Base-by-base conservation (phyloP, 108 stramenopile genomes). In the Poteriospumella lacustris region DNA sequence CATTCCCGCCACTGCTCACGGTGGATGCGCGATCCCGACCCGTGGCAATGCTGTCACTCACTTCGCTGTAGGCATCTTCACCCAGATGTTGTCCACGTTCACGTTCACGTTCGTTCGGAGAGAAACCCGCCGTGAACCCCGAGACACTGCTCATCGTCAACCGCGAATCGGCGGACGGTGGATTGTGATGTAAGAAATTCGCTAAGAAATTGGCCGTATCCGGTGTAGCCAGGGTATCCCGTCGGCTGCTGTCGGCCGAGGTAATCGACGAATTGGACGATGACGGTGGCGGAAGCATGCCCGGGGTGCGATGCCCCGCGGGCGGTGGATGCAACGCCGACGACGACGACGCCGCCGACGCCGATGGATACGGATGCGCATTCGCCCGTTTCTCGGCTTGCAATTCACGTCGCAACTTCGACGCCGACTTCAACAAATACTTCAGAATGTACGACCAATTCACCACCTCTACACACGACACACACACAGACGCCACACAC, bases 361-460 rank as follows among this genome's bases (percentile, higher is more conserved):
- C 36, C 24, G 52, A 56, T 19, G 15, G 24, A 24, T 56, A 56
- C 24, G 15, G 52, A 15, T 56, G 64, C 15, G 12, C 19, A 68
- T 68, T 39, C 15, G 15, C 19, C 19, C 24, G 12, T 40, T 68
- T 68, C 64, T 68, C 38, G 19, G 19, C 19, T 19, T 36, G 38
- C 15, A 68, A 39, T 19, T 68, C 28, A 19, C 36, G 15, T 19
- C 64, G 19, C 36, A 68, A 68, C 24, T 68, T 68, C 38, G 64
- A 68, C 15, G 64, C 12, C 15, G 64, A 19, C 19, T 36, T 40
- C 19, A 68, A 19, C 36, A 68, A 68, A 68, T 68, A 68, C 24
- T 68, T 68, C 39, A 68, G 40, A 39, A 68, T 68, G 24, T 68
- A 68, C 12, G 64, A 68, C 64, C 64, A 68, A 39, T 68, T 68